phyloP scores from a whole-genome alignment of 495 filamentous ascomycete genomes.

The Xylaria flabelliformis region DNA sequence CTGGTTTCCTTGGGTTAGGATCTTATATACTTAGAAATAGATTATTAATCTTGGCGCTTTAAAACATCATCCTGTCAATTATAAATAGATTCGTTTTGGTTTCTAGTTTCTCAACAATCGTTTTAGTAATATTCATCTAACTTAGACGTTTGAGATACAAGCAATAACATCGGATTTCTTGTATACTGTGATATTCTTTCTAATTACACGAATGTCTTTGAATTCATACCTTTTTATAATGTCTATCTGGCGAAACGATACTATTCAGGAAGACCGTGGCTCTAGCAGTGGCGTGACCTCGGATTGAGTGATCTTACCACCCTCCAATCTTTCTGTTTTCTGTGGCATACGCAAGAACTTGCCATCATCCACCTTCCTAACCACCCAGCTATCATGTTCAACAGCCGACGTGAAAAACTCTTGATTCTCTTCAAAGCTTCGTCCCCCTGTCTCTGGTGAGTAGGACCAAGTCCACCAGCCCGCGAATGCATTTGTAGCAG shows the following conservation, averaged over 20 bases:
- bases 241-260: not conserved
- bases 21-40: no score
- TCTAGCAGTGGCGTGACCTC: slow-evolving; percentile 8
- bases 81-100: no score
- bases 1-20: no score
- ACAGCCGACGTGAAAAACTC: slow-evolving; percentile 58
- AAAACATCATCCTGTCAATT: no score
- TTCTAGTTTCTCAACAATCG: no score
- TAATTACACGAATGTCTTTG: no score
- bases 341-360: slow-evolving; percentile 55
- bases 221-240: no score
- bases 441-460: slow-evolving; percentile 58
- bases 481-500: slow-evolving; percentile 58
- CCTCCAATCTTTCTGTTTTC: slow-evolving; percentile 25
- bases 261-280: not conserved
- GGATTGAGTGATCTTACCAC: not conserved
- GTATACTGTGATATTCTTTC: no score
- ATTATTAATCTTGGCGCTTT: no score
- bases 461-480: slow-evolving; percentile 60
- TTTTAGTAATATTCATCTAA: no score
- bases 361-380: slow-evolving; percentile 54
- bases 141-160: no score
- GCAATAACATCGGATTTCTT: no score
- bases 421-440: slow-evolving; percentile 64
- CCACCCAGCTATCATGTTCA: slow-evolving; percentile 54